These are phyloP conservation scores for Trichocomaceae sp. DNA, from an alignment of 2,329 filamentous ascomycete genomes.

Conservation along the genomic window DNA sequence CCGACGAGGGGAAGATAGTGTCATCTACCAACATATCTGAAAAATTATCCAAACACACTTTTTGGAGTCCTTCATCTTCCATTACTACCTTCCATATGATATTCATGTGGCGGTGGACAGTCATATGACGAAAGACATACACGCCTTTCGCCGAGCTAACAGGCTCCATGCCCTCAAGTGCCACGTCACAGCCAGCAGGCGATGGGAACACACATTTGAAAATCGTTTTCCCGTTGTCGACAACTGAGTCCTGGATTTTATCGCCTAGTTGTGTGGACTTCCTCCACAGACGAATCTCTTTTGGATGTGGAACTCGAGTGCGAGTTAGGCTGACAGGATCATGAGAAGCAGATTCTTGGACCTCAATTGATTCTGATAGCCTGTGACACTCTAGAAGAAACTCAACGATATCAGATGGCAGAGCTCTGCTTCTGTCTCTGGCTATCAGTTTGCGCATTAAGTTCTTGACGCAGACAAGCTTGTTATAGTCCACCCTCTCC, in stretches of 20 bases:
- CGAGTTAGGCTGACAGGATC: neutral
- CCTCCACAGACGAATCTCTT: neutral
- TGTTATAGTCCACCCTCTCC: neutral
- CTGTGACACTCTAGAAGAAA: neutral
- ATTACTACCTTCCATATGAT: neutral
- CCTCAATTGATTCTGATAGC: neutral
- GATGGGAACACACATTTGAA: neutral
- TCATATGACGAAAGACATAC: neutral
- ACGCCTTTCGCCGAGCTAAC: neutral
- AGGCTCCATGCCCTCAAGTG: neutral
- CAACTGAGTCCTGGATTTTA: neutral
- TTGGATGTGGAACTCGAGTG: neutral
- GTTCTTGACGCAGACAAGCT: neutral
- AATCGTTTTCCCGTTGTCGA: neutral
- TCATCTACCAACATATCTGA: neutral
- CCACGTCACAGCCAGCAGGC: neutral
- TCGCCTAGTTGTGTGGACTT: neutral
- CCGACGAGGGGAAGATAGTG: neutral
- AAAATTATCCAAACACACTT: neutral
- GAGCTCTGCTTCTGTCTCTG: neutral
- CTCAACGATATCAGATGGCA: neutral
- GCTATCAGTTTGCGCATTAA: neutral
- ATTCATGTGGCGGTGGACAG: neutral
- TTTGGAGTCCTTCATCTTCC: neutral
- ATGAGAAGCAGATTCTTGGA: neutral